A percentile compares a stretch with the other conserved stretches of the same genome.
These are phyloP conservation scores for Leccinum obscurum DNA, from an alignment of 768 basidiomycete genomes.

Conservation along the genomic window DNA sequence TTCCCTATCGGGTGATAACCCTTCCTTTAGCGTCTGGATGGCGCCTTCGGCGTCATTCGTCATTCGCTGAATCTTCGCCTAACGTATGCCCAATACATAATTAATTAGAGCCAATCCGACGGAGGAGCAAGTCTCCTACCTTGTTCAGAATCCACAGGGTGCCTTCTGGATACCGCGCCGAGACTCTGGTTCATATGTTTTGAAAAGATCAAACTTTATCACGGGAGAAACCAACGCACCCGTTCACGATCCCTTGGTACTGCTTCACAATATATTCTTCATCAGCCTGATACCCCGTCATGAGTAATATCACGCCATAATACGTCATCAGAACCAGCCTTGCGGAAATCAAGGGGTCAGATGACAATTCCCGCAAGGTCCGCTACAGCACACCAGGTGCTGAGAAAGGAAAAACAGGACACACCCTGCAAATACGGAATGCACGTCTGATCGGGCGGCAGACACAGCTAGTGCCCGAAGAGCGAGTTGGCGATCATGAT, in stretches of 20 bases:
- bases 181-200: slow-evolving; percentile 40
- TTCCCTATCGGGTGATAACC: slow-evolving; percentile 50
- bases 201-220: not conserved
- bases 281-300: slow-evolving; percentile 77
- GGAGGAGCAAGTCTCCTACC: slow-evolving; percentile 34
- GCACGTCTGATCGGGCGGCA: slow-evolving; percentile 66
- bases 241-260: slow-evolving; percentile 64
- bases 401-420: slow-evolving; percentile 20
- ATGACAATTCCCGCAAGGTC: not conserved
- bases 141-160: slow-evolving; percentile 75
- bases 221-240: slow-evolving; percentile 38
- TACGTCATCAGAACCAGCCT: slow-evolving; percentile 84
- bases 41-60: slow-evolving; percentile 62
- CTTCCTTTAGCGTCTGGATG: slow-evolving; percentile 58
- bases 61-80: slow-evolving; percentile 81
- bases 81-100: not conserved
- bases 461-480: slow-evolving; percentile 68
- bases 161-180: slow-evolving; percentile 60
- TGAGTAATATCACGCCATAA: slow-evolving; percentile 65
- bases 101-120: not conserved
- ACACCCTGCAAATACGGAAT: slow-evolving; percentile 75
- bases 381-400: not conserved
- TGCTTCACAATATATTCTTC: slow-evolving; percentile 61
- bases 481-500: slow-evolving; percentile 67
- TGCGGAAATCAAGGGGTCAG: slow-evolving; percentile 5